Percentiles rank a stretch among this genome's conserved stretches.
These are phyloP conservation scores for Amaranthus hypochondriacus DNA, from an alignment of 148 eudicot species.

Conservation along the genomic window DNA sequence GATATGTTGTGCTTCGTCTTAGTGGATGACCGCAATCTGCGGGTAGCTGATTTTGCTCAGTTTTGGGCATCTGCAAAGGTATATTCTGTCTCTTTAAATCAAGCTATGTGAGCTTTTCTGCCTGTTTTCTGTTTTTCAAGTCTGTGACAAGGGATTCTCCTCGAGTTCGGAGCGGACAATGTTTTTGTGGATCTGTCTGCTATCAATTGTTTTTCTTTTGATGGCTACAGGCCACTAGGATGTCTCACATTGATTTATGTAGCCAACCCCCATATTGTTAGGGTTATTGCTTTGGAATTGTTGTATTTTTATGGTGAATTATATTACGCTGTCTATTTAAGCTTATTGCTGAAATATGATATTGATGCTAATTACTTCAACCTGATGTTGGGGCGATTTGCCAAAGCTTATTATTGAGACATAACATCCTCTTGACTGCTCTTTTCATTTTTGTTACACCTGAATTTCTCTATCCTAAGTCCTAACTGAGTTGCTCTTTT, in stretches of 20 bases:
- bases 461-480: background rate
- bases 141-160: conserved; percentile 18
- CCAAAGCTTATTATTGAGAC: background rate
- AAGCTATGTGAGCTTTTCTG: conserved; percentile 41
- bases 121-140: conserved; percentile 24
- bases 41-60: conserved; percentile 99
- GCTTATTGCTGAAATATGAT: background rate
- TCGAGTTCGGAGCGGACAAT: background rate
- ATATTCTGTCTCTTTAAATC: conserved; percentile 56
- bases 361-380: background rate
- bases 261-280: too few relatives aligned
- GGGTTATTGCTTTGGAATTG: too few relatives aligned
- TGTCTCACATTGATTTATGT: background rate
- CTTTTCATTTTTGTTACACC: background rate
- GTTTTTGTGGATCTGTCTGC: conserved; percentile 6
- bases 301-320: too few relatives aligned
- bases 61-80: conserved; percentile 99
- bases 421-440: background rate
- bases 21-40: conserved; percentile 99
- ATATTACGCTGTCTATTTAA: background rate
- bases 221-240: conserved; percentile 5
- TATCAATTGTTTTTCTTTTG: conserved; percentile 6
- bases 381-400: conserved; percentile 15
- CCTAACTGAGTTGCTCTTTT: background rate
- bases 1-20: conserved; percentile 96